phyloP scores from a whole-genome alignment of 345 rosid genomes.

The Lepidium africanum region DNA sequence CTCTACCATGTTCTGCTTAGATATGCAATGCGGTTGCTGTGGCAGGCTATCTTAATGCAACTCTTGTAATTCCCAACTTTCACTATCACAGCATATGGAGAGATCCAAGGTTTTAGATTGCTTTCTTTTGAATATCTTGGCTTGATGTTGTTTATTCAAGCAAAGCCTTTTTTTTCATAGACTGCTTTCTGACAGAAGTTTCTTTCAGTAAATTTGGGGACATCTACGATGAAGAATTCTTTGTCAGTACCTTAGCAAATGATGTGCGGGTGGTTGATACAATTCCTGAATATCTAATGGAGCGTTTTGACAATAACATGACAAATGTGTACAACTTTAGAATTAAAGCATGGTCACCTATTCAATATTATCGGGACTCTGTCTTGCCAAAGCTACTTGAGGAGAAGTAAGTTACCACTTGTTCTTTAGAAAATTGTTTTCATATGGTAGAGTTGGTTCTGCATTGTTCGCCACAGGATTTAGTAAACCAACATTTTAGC shows the following conservation, averaged over 20 bases:
- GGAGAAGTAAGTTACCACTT: slow-evolving; percentile 69
- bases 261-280: slow-evolving; percentile 75
- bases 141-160: not conserved
- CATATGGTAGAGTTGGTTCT: not conserved
- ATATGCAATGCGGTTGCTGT: slow-evolving; percentile 99
- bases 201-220: slow-evolving; percentile 70
- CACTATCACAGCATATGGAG: slow-evolving; percentile 98
- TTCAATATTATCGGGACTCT: slow-evolving; percentile 73
- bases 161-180: not conserved
- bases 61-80: slow-evolving; percentile 85
- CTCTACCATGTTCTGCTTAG: slow-evolving; percentile 41
- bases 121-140: slow-evolving; percentile 5
- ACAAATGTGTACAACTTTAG: slow-evolving; percentile 92
- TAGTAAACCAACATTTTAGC: not conserved
- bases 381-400: slow-evolving; percentile 87
- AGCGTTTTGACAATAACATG: slow-evolving; percentile 85
- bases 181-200: slow-evolving; percentile 16
- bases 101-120: slow-evolving; percentile 72
- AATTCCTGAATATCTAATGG: slow-evolving; percentile 91
- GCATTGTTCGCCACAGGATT: not conserved
- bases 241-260: slow-evolving; percentile 59
- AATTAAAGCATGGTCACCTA: slow-evolving; percentile 96
- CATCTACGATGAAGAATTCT: slow-evolving; percentile 84
- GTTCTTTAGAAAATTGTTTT: not conserved
- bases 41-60: slow-evolving; percentile 98